These are phyloP conservation scores for Globisporangium canariense DNA, from an alignment of 352 stramenopile genomes.

Conservation along the genomic window DNA sequence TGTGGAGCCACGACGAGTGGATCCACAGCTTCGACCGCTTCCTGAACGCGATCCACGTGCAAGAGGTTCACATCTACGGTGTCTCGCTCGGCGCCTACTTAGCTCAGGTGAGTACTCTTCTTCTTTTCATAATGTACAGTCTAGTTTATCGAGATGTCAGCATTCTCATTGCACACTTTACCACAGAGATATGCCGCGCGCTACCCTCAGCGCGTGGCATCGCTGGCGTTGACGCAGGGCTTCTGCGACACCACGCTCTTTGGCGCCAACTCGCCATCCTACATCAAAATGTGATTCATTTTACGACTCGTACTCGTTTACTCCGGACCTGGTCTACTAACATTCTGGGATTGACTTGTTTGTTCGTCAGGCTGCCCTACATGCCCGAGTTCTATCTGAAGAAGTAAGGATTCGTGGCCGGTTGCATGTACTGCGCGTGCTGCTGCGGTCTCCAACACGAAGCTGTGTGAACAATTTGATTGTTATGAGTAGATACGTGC, in stretches of 20 bases:
- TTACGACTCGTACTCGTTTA: not conserved
- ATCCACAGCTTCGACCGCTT: slow-evolving; percentile 81
- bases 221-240: slow-evolving; percentile 58
- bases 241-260: slow-evolving; percentile 57
- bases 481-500: slow-evolving; percentile 38
- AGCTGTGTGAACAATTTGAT: not conserved
- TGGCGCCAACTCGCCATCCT: slow-evolving; percentile 35
- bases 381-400: slow-evolving; percentile 77
- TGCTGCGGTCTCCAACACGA: not conserved
- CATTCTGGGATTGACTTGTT: too few relatives aligned
- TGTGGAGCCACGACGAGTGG: slow-evolving; percentile 83
- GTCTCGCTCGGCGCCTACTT: slow-evolving; percentile 69
- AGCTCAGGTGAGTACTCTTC: slow-evolving; percentile 38
- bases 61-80: slow-evolving; percentile 62
- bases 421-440: not conserved
- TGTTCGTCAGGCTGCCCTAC: slow-evolving; percentile 41
- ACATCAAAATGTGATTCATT: slow-evolving; percentile 42
- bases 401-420: slow-evolving; percentile 27
- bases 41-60: slow-evolving; percentile 57
- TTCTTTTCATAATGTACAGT: too few relatives aligned
- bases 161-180: not conserved
- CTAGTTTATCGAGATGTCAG: too few relatives aligned
- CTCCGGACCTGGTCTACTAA: not conserved
- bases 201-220: slow-evolving; percentile 58
- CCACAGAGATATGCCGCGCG: slow-evolving; percentile 47